Conservation (phyloP, 2,329 filamentous ascomycete genomes). For the Neonectria ditissima region DNA sequence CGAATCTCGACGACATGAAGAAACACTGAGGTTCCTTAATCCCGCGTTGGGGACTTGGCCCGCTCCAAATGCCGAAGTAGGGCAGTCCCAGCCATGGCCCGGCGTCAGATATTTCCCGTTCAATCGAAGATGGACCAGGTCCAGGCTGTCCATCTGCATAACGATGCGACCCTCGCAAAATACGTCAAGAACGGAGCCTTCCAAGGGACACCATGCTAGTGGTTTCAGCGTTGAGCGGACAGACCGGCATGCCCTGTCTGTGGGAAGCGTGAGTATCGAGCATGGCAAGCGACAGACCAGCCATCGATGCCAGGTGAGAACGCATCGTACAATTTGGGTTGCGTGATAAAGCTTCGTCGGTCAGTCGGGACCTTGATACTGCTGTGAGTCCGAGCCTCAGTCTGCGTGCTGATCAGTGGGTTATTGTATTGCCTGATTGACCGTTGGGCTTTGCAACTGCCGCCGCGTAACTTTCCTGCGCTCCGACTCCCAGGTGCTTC, state of each 20-base stretch:
- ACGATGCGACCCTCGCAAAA: background rate
- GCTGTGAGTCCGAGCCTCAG: background rate
- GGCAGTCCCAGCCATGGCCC: background rate
- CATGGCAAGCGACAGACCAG: background rate
- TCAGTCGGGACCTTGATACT: background rate
- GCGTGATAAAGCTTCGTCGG: background rate
- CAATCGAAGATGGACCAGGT: background rate
- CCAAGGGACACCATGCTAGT: slow-evolving; percentile 9
- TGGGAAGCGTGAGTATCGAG: background rate
- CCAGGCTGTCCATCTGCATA: background rate
- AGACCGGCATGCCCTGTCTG: background rate
- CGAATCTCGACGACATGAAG: background rate
- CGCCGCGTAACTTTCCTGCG: background rate
- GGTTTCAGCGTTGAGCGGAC: slow-evolving; percentile 2
- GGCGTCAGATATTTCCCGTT: background rate
- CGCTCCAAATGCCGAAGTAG: background rate
- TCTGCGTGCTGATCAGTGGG: background rate
- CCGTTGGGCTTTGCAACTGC: background rate
- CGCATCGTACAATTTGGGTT: background rate
- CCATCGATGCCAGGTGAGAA: background rate
- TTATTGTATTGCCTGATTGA: background rate
- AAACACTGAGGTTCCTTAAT: background rate
- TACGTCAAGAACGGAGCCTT: background rate
- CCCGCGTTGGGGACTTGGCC: background rate
- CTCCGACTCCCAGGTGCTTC: no score